These are phyloP conservation scores for Saccharomyces hybrid DNA, from an alignment of 1,139 yeast genomes.

Conservation along the genomic window DNA sequence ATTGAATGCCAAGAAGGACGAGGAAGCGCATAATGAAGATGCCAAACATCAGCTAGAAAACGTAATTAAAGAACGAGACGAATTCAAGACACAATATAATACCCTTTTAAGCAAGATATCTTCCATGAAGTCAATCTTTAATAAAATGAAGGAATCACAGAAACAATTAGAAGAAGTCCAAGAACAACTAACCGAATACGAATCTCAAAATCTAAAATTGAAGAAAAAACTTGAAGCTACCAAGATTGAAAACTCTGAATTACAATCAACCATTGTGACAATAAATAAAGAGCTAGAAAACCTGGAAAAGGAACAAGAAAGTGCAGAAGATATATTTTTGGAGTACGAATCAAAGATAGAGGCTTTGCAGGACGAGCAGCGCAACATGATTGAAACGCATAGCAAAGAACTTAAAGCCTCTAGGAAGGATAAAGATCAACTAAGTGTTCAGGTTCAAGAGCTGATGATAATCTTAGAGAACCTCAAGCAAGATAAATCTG, in stretches of 20 bases:
- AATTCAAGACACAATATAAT: constrained; percentile 65
- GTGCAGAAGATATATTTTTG: constrained; percentile 41
- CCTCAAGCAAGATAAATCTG: constrained; percentile 23
- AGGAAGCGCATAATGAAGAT: constrained; percentile 5
- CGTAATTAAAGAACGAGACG: constrained; percentile 53
- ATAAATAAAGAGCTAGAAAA: constrained; percentile 49
- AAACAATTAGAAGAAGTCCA: constrained; percentile 57
- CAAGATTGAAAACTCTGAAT: constrained; percentile 30
- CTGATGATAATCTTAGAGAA: constrained; percentile 22
- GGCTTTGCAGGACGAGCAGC: constrained; percentile 20
- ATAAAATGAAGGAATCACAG: constrained; percentile 70
- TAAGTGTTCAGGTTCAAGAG: constrained; percentile 28
- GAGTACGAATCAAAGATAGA: constrained; percentile 17
- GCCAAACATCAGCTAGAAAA: constrained; percentile 36
- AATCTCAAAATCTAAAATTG: constrained; percentile 32
- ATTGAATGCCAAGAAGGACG: constrained; percentile 12
- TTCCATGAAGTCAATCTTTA: constrained; percentile 70
- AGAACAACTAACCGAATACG: constrained; percentile 36
- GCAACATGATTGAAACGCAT: constrained; percentile 16
- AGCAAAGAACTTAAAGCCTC: constrained; percentile 14
- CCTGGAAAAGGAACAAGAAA: constrained; percentile 62
- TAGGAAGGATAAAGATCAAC: constrained; percentile 14
- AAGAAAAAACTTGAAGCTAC: constrained; percentile 29
- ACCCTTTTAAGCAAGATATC: constrained; percentile 66
- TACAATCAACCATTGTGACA: constrained; percentile 32